Conservation (phyloP, 306 rosid genomes). For the Styphnolobium japonicum region DNA sequence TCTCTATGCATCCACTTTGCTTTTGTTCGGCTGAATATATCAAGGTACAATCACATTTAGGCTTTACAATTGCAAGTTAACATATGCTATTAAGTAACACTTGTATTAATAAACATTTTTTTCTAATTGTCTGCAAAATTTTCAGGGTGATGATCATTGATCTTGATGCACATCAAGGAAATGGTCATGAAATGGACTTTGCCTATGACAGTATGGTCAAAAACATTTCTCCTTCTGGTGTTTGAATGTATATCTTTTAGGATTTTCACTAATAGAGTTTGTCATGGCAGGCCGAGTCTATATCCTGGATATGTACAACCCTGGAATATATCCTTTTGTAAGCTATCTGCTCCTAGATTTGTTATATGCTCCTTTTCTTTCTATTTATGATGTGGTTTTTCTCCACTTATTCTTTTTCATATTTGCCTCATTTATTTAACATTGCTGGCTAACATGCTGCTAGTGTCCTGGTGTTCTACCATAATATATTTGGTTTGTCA, state of each 20-base stretch:
- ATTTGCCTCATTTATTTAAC: constrained; percentile 5
- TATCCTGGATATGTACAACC: constrained; percentile 87
- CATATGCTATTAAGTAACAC: constrained; percentile 6
- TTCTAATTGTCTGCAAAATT: constrained; percentile 25
- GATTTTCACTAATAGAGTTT: constrained; percentile 26
- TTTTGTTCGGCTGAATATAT: constrained; percentile 65
- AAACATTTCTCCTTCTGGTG: not conserved
- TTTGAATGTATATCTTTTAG: constrained; percentile 26
- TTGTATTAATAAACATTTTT: not conserved
- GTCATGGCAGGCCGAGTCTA: constrained; percentile 71
- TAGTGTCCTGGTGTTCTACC: not conserved
- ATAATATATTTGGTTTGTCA: not conserved
- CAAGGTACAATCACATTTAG: constrained; percentile 52
- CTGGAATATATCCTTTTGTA: constrained; percentile 89
- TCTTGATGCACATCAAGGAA: constrained; percentile 99
- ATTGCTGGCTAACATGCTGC: not conserved
- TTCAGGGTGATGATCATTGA: constrained; percentile 91
- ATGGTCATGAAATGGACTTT: constrained; percentile 90
- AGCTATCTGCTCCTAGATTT: constrained; percentile 34
- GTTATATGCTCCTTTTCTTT: constrained; percentile 2
- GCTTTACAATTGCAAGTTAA: constrained; percentile 9
- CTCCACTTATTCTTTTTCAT: not conserved
- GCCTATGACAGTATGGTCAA: constrained; percentile 64
- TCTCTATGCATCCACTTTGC: constrained; percentile 82
- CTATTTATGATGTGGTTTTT: not conserved